A percentile compares a stretch with the other conserved stretches of the same genome.
phyloP scores from a whole-genome alignment of 2,329 filamentous ascomycete species.

The Colletotrichum cordylinicola region DNA sequence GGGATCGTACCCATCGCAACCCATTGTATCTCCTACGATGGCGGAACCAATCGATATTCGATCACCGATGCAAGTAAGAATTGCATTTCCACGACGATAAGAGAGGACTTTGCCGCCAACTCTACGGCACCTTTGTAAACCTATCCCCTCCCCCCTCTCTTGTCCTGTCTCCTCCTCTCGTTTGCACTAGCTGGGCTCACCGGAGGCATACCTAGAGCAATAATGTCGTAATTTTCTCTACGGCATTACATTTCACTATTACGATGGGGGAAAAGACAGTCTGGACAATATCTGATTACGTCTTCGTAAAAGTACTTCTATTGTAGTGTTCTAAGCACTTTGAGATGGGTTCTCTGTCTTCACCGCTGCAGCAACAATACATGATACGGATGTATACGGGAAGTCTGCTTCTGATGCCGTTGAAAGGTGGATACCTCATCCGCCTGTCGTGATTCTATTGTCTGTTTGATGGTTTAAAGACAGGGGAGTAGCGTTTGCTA shows the following conservation, averaged over 20 bases:
- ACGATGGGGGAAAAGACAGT: not conserved
- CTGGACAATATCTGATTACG: not conserved
- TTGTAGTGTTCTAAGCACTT: not conserved
- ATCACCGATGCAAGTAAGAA: accelerated
- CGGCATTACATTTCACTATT: not conserved
- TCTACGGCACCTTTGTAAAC: not conserved
- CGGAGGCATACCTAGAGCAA: not conserved
- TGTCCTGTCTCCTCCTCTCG: not conserved
- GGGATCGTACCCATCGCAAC: not conserved
- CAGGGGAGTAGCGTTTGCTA: not conserved
- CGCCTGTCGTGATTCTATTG: not conserved
- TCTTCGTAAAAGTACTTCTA: not conserved
- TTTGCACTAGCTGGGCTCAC: not conserved
- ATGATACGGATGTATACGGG: not conserved
- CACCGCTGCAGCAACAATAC: not conserved
- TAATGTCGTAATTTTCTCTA: too few species aligned
- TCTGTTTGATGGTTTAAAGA: not conserved
- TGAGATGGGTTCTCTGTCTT: not conserved
- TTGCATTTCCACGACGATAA: not conserved
- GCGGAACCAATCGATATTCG: not conserved
- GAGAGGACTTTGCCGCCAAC: not conserved
- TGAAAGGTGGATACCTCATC: not conserved
- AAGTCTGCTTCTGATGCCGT: not conserved
- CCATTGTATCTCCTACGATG: not conserved
- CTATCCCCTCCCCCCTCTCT: not conserved